Base-by-base conservation (phyloP, 768 basidiomycete species). In the Rhizopogon rudus region DNA sequence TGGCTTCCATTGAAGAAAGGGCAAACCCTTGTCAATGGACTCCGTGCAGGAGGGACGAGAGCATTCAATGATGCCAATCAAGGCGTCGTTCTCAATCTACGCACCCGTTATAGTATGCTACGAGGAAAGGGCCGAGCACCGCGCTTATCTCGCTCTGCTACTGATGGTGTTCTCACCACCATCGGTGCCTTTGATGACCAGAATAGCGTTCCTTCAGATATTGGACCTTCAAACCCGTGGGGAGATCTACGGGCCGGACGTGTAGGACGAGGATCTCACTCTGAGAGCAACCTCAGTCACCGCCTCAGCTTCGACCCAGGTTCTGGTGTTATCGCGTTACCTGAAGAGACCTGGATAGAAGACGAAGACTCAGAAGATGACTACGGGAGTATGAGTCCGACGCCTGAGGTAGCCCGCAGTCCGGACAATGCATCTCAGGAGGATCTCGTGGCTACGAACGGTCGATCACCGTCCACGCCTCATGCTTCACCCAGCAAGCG, bases 1-100 rank as follows among this genome's bases (percentile, higher is more conserved):
- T 98, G 96, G 96, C 80, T 98, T 3, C 95, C 95, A 1, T 73
- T 93, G 51, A 92, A 91, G 73, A 91, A 86, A 64, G 88, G 85
- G 0, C 88, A 93, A 64, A 81, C 81, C 0, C 77, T 89, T 2
- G 83, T 86, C 20, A 93, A 92, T 60, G 67, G 75, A 44, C 44
- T 61, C 52, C 60, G 63, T 44, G 64, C 64, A 17, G 72, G 72
- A 35, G 63, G 73, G 20, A 65, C 78, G 10, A 63, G 69, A 40
- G 67, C 71, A 5, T 63, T 68, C 1, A 71, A 75, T 37, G 77
- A 81, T 46, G 63, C 70, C 17, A 77, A 75, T 28, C 79, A 88
- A 54, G 86, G 90, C 2, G 88, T 93, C 29, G 90, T 94, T 1
- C 79, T 94, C 25, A 92, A 89, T 4, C 77, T 94, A 5, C 83